These are phyloP conservation scores for Gyrodon lividus DNA, from an alignment of 768 basidiomycete species.

Conservation along the genomic window DNA sequence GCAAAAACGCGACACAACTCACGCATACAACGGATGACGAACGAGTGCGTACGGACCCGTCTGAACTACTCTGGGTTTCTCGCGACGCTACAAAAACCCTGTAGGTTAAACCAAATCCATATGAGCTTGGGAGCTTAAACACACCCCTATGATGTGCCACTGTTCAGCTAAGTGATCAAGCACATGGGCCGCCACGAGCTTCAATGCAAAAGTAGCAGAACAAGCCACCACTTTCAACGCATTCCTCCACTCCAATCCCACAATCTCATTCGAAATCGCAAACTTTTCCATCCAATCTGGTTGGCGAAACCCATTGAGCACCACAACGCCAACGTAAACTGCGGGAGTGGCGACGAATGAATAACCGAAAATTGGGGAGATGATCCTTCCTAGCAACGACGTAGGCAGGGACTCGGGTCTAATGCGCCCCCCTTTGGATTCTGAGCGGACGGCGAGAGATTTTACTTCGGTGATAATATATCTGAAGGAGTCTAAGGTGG, in stretches of 20 bases:
- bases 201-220: conserved; percentile 7
- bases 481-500: no score
- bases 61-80: conserved; percentile 25
- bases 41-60: conserved; percentile 31
- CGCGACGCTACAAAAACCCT: conserved; percentile 16
- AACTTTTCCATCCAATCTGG: conserved; percentile 25
- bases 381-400: no score
- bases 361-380: no score
- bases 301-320: conserved; percentile 24
- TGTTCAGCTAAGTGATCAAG: conserved; percentile 17
- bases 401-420: no score
- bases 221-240: conserved; percentile 18
- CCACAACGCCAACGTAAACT: no score
- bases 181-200: neutral
- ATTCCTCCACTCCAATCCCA: conserved; percentile 7
- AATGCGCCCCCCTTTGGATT: no score
- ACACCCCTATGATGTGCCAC: conserved; percentile 23
- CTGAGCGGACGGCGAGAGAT: no score
- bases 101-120: neutral
- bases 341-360: no score
- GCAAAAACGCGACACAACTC: neutral
- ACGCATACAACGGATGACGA: conserved; percentile 32
- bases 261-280: conserved; percentile 11
- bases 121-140: neutral
- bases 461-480: no score